Evolutionary conservation across 148 eudicot species (phyloP).

Genomic region (Spergularia bocconei): DNA sequence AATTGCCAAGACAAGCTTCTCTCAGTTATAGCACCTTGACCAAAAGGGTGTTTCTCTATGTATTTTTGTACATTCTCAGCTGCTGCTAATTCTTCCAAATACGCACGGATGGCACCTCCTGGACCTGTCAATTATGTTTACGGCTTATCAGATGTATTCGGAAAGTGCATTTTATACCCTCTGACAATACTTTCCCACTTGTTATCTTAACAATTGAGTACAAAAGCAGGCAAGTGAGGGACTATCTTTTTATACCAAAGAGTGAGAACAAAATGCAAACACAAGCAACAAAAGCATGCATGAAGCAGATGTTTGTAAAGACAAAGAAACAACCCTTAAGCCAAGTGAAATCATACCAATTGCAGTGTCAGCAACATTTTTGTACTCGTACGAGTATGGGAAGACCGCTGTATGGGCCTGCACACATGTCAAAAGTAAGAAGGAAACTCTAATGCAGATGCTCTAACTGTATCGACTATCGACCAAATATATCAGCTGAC

Average conservation of each 20-base stretch:
- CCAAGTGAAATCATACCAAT: conserved; percentile 50
- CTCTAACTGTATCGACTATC: neutral
- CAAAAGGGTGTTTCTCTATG: conserved; percentile 74
- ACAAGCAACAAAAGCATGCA: neutral
- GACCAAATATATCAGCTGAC: neutral
- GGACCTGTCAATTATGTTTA: conserved; percentile 46
- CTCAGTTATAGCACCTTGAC: conserved; percentile 70
- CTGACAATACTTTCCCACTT: neutral
- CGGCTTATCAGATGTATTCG: neutral
- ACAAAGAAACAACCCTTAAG: neutral
- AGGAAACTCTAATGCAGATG: neutral
- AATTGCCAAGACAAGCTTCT: conserved; percentile 63
- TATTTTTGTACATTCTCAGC: conserved; percentile 58
- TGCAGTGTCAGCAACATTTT: conserved; percentile 53
- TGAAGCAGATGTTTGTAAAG: neutral
- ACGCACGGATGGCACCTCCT: conserved; percentile 69
- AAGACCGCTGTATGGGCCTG: conserved; percentile 82
- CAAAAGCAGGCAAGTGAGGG: neutral
- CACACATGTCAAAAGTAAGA: conserved; percentile 9
- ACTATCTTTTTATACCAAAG: neutral
- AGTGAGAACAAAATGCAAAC: neutral
- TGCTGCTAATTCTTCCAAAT: conserved; percentile 54
- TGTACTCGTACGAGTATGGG: conserved; percentile 61
- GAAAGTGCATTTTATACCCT: no score
- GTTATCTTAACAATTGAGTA: neutral